Evolutionary conservation across 1,139 yeast species (phyloP).

Genomic region (Magnusiomyces magnusii): DNA sequence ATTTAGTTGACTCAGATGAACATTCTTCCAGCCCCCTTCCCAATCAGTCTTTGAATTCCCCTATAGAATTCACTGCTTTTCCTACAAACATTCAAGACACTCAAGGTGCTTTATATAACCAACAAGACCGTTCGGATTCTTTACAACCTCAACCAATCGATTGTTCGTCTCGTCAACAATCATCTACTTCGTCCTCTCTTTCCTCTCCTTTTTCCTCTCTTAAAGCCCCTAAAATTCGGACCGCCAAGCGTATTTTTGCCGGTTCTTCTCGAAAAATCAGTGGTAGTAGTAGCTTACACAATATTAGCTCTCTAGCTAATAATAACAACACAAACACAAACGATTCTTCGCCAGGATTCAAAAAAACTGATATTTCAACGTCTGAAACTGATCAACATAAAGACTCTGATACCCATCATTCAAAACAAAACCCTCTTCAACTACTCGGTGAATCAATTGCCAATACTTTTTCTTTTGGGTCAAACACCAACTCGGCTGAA

Average conservation of each 20-base stretch:
- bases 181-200: no score
- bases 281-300: not conserved
- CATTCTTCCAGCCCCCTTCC: no score
- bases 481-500: not conserved
- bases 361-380: not conserved
- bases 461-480: constrained; percentile 1
- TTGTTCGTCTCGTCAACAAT: no score
- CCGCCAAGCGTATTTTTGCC: not conserved
- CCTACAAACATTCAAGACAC: not conserved
- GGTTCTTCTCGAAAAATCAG: not conserved
- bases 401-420: not conserved
- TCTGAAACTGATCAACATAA: not conserved
- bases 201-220: not conserved
- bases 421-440: not conserved
- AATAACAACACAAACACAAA: not conserved
- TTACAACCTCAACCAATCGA: no score
- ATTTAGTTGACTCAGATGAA: not conserved
- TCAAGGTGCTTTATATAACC: not conserved
- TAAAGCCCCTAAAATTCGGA: not conserved
- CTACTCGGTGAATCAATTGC: not conserved
- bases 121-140: not conserved
- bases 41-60: not conserved
- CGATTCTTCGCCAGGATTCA: not conserved
- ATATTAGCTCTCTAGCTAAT: not conserved
- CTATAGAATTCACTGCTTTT: not conserved